Evolutionary conservation across 1,139 yeast genomes (phyloP).

Genomic region (Geotrichum aggregatum): DNA sequence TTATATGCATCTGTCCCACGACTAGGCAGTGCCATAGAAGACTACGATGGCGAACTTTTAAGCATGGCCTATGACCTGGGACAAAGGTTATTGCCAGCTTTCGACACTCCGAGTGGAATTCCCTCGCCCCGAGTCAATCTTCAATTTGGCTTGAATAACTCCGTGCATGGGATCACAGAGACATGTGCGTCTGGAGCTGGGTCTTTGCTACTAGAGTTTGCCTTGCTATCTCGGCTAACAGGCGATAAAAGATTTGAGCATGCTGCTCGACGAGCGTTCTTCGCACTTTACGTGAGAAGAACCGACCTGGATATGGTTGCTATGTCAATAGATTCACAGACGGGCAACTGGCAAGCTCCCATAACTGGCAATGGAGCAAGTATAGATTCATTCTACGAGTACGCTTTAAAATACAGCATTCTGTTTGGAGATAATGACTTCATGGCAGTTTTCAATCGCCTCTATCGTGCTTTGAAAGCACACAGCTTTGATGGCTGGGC

Average conservation of each 20-base stretch:
- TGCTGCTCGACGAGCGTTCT: constrained; percentile 58
- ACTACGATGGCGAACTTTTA: constrained; percentile 67
- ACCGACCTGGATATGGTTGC: constrained; percentile 65
- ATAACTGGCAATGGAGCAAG: constrained; percentile 87
- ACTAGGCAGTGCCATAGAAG: constrained; percentile 43
- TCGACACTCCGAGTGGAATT: constrained; percentile 54
- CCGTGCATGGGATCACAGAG: constrained; percentile 43
- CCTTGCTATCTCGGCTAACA: constrained; percentile 66
- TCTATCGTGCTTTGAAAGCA: constrained; percentile 52
- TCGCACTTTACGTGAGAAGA: constrained; percentile 66
- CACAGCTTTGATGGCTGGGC: constrained; percentile 53
- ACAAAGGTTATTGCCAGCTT: constrained; percentile 60
- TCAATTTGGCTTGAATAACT: constrained; percentile 45
- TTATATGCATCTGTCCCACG: constrained; percentile 60
- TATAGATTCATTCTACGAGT: constrained; percentile 88
- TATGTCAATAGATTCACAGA: constrained; percentile 65
- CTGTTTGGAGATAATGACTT: constrained; percentile 64
- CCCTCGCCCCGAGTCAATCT: constrained; percentile 75
- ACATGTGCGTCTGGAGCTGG: constrained; percentile 88
- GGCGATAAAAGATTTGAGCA: constrained; percentile 68
- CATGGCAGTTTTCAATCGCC: constrained; percentile 56
- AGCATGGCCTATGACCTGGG: constrained; percentile 71
- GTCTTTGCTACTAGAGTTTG: constrained; percentile 74
- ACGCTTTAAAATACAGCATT: constrained; percentile 72
- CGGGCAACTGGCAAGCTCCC: constrained; percentile 55